These are phyloP conservation scores for Gymnopus androsaceus DNA, from an alignment of 1,284 basidiomycete species.

Conservation along the genomic window DNA sequence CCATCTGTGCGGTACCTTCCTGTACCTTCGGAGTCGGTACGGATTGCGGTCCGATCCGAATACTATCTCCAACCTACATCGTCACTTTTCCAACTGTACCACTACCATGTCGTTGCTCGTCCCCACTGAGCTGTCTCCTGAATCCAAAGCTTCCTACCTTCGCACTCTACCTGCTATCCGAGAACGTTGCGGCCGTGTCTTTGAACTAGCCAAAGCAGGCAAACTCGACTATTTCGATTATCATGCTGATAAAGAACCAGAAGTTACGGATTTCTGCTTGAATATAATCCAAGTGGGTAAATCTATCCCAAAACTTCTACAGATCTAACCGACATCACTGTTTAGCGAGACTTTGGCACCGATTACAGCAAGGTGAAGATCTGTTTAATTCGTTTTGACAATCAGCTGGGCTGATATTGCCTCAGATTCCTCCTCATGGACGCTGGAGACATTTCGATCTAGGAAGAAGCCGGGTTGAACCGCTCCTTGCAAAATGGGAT, in stretches of 20 bases:
- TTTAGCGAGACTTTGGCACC: constrained; percentile 79
- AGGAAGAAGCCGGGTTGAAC: constrained; percentile 61
- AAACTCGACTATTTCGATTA: constrained; percentile 87
- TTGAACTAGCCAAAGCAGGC: constrained; percentile 71
- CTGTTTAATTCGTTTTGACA: background rate
- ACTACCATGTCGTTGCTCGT: background rate
- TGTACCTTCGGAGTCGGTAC: too few species aligned
- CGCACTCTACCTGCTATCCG: constrained; percentile 87
- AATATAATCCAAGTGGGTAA: constrained; percentile 72
- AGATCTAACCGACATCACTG: constrained; percentile 6
- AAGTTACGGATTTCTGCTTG: constrained; percentile 81
- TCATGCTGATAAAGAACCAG: constrained; percentile 71
- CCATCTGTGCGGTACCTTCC: too few species aligned
- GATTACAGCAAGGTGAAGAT: constrained; percentile 66
- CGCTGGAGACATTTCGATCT: constrained; percentile 89
- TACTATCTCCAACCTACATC: too few species aligned
- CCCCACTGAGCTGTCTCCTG: constrained; percentile 24
- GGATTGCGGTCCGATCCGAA: too few species aligned
- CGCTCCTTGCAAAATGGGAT: constrained; percentile 60
- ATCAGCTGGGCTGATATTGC: too few species aligned
- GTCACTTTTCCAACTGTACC: too few species aligned
- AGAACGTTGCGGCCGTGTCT: constrained; percentile 80
- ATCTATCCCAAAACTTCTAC: background rate
- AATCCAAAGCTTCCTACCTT: constrained; percentile 68
- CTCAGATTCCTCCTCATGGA: constrained; percentile 87